Conservation (phyloP, 1,284 basidiomycete genomes). For the Cryptococcus hybrid region DNA sequence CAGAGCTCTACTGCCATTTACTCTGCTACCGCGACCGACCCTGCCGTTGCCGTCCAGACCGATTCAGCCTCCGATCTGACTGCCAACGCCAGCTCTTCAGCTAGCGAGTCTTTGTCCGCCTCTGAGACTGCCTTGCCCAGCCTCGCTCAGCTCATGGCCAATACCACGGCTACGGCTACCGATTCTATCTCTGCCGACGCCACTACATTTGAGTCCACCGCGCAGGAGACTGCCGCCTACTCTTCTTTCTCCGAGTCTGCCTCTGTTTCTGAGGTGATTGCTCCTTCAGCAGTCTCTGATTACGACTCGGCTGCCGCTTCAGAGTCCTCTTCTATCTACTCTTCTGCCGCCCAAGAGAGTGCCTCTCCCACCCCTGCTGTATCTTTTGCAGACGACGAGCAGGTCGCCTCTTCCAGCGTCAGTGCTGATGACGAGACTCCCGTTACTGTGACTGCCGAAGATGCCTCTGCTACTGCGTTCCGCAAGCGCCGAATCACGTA, state of each 20-base stretch:
- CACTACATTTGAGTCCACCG: neutral
- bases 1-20: neutral
- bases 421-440: neutral
- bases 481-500: constrained; percentile 12
- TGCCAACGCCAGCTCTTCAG: constrained; percentile 1
- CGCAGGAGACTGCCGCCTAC: no score
- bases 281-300: constrained; percentile 2
- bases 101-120: constrained; percentile 2
- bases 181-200: constrained; percentile 2
- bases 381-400: neutral
- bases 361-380: constrained; percentile 4
- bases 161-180: neutral
- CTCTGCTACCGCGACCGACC: neutral
- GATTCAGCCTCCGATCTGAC: neutral
- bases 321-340: neutral
- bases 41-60: neutral
- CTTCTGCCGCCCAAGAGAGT: constrained; percentile 2
- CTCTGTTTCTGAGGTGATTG: neutral
- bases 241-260: neutral
- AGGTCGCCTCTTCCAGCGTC: neutral
- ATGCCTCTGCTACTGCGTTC: constrained; percentile 6
- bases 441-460: constrained; percentile 22
- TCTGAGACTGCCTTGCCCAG: neutral
- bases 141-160: neutral
- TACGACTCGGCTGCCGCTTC: neutral